phyloP scores from a whole-genome alignment of 2,329 filamentous ascomycete species.

The Trichoderma sp. region DNA sequence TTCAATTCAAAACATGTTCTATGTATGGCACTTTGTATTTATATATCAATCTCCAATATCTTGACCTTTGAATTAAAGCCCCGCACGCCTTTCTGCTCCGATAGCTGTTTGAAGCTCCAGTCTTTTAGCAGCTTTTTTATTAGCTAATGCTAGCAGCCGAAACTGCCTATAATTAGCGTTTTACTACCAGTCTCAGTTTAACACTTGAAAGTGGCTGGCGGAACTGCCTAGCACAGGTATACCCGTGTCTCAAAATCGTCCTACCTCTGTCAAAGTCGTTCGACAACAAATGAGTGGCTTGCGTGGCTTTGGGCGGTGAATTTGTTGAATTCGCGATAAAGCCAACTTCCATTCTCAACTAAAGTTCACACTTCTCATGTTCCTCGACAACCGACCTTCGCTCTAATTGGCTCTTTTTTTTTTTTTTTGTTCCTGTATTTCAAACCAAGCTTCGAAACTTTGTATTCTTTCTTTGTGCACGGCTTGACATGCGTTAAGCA shows the following conservation, averaged over 20 bases:
- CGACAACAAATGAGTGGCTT: slow-evolving; percentile 3
- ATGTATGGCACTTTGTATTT: not conserved
- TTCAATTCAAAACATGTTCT: not conserved
- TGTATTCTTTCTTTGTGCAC: not conserved
- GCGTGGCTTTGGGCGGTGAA: slow-evolving; percentile 8
- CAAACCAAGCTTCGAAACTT: not conserved
- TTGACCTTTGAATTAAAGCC: not conserved
- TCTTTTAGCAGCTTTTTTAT: not conserved
- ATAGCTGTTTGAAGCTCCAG: not conserved
- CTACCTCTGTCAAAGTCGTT: slow-evolving; percentile 5
- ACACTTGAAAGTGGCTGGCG: not conserved
- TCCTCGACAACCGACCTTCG: not conserved
- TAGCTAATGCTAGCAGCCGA: not conserved
- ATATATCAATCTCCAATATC: not conserved
- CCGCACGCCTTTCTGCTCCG: not conserved
- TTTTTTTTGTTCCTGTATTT: not conserved
- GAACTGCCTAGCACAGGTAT: not conserved
- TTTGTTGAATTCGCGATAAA: slow-evolving; percentile 8
- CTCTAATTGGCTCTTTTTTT: not conserved
- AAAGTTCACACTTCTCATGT: not conserved
- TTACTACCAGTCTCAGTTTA: slow-evolving; percentile 3
- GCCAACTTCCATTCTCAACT: no score
- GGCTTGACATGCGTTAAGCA: slow-evolving; percentile 29
- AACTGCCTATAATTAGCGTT: not conserved
- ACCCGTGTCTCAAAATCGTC: not conserved